These are phyloP conservation scores for Wickerhamomyces bovis DNA, from an alignment of 805 yeast species.

Conservation along the genomic window DNA sequence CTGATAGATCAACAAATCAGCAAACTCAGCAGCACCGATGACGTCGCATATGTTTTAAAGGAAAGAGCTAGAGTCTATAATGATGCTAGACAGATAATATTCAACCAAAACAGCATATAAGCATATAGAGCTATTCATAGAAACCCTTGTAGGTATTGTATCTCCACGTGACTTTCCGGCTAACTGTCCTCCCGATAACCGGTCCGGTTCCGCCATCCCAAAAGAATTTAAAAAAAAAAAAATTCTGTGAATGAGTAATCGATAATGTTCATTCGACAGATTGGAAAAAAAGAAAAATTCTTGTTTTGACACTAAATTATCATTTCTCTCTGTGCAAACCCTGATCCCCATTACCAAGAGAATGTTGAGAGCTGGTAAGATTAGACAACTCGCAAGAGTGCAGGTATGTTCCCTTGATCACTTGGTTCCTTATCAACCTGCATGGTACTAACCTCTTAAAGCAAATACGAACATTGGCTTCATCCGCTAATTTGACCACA, in stretches of 20 bases:
- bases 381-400: not conserved
- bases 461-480: constrained; percentile 18
- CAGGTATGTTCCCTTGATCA: not conserved
- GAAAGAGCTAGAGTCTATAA: constrained; percentile 25
- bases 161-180: not conserved
- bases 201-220: not conserved
- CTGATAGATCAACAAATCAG: constrained; percentile 9
- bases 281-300: not conserved
- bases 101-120: constrained; percentile 10
- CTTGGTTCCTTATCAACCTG: not conserved
- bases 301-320: not conserved
- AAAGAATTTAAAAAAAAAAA: too few species aligned
- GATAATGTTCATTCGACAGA: not conserved
- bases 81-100: constrained; percentile 21
- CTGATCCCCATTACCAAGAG: too few species aligned
- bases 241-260: not conserved
- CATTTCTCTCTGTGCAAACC: too few species aligned
- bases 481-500: constrained; percentile 19
- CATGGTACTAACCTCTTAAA: not conserved
- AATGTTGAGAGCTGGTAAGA: constrained; percentile 1
- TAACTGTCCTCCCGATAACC: not conserved
- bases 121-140: too few species aligned
- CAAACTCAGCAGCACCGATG: constrained; percentile 14
- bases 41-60: constrained; percentile 22
- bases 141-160: too few species aligned